A percentile compares a stretch with the other conserved stretches of the same genome.
Evolutionary conservation across 176 grass and related monocot genomes (phyloP).

Genomic region (Musa itinerans): DNA sequence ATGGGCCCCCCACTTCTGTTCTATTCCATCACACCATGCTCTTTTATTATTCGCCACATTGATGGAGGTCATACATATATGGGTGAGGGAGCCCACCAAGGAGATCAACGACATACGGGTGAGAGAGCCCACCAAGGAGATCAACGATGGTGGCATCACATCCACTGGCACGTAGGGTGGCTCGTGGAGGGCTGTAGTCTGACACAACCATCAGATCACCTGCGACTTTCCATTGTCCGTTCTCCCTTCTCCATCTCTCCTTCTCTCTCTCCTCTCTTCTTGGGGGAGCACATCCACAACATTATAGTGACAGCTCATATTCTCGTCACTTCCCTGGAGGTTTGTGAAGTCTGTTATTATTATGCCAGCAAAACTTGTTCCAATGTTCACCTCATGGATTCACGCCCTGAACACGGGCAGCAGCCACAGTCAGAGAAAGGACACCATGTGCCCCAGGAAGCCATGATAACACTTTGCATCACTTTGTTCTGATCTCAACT

Average conservation of each 20-base stretch:
- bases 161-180: not conserved
- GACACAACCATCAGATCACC: not conserved
- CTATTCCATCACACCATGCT: not conserved
- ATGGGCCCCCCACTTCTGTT: no score
- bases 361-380: not conserved
- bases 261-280: not conserved
- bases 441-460: not conserved
- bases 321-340: not conserved
- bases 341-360: not conserved
- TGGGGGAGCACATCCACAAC: not conserved
- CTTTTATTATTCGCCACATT: conserved; percentile 1
- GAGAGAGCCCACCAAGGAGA: not conserved
- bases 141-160: conserved; percentile 2
- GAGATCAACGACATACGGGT: no score
- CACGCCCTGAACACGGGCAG: not conserved
- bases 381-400: not conserved
- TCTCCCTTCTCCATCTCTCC: not conserved
- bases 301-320: not conserved
- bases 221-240: not conserved
- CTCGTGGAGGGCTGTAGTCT: not conserved
- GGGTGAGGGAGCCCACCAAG: not conserved
- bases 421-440: not conserved
- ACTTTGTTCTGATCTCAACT: no score
- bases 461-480: not conserved
- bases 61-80: not conserved